Evolutionary conservation across 768 basidiomycete genomes (phyloP), one percentile per base, ranked within the genome.

Genomic region (Tylopilus balloui): DNA sequence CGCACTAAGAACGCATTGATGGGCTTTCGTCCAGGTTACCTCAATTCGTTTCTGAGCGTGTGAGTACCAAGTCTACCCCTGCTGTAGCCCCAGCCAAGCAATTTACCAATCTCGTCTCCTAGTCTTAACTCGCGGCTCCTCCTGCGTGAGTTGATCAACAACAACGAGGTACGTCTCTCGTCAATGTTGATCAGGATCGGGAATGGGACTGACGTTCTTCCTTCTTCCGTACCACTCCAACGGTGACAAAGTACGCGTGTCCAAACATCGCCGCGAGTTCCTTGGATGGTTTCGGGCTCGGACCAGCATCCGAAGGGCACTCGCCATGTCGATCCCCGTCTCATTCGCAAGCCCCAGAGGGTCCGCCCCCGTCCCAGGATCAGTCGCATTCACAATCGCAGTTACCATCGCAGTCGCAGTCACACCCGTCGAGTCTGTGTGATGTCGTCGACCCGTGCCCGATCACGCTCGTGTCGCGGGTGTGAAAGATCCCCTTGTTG

Each of bases 41-140:
- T 70, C 42, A 71, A 70, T 38, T 70, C 70, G 19, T 70, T 71
- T 45, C 47, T 70, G 45, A 70, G 69, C 48, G 62, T 70, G 69
- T 70, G 51, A 58, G 70, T 23, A 20, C 1, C 28, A 12, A 10
- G 3, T 8, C 20, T 8, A 10, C 31, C 11, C 8, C 24, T 11
- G 6, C 15, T 13, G 19, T 21, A 23, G 6, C 14, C 4, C 3
- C 15, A 6, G 31, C 6, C 4, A 2, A 27, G 9, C 34, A 5
- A 4, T 4, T 17, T 15, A 25, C 23, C 43, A 15, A 56, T 24
- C 4, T 11, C 3, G 11, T 4, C 11, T 20, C 21, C 8, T 21
- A 68, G 65, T 9, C 57, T 66, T 8, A 66, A 66, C 42, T 66
- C 64, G 6, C 67, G 65, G 5, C 38, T 55, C 10, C 46, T 68